Evolutionary conservation across 2,329 filamentous ascomycete species (phyloP).

Genomic region (Aspergillus floridensis): DNA sequence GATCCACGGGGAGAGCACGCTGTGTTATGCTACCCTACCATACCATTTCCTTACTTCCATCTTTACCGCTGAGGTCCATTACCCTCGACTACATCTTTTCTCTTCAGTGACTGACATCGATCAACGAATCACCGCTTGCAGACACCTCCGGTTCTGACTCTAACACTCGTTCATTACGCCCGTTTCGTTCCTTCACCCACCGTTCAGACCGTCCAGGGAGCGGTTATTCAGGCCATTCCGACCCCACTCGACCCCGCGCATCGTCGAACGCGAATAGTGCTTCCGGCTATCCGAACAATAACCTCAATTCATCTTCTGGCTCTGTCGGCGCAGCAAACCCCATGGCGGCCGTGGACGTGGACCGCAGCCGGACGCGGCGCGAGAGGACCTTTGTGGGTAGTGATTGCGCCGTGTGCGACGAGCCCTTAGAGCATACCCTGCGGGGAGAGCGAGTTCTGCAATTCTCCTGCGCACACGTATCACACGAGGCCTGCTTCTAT

Average conservation of each 20-base stretch:
- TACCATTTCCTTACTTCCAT: slow-evolving; percentile 9
- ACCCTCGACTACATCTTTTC: slow-evolving; percentile 12
- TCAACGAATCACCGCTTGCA: slow-evolving; percentile 21
- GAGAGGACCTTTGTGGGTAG: slow-evolving; percentile 94
- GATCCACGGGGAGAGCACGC: slow-evolving; percentile 11
- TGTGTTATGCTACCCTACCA: slow-evolving; percentile 1
- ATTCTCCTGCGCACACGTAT: slow-evolving; percentile 94
- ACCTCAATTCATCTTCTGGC: slow-evolving; percentile 32
- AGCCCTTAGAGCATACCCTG: slow-evolving; percentile 91
- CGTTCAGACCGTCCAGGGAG: slow-evolving; percentile 32
- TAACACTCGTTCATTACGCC: slow-evolving; percentile 32
- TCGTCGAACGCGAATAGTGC: slow-evolving; percentile 24
- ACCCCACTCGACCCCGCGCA: slow-evolving; percentile 24
- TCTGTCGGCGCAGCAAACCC: slow-evolving; percentile 40
- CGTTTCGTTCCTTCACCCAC: slow-evolving; percentile 30
- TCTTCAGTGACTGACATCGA: slow-evolving; percentile 19
- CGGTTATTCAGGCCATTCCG: slow-evolving; percentile 28
- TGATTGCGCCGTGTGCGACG: slow-evolving; percentile 94
- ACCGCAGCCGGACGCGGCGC: slow-evolving; percentile 74
- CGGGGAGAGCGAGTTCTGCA: slow-evolving; percentile 91
- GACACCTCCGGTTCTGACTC: slow-evolving; percentile 31
- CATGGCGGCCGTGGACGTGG: slow-evolving; percentile 68
- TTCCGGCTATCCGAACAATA: slow-evolving; percentile 20
- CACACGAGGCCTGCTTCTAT: slow-evolving; percentile 97
- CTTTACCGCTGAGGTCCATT: slow-evolving; percentile 12